Conservation (phyloP, 106 monocot species). For the Amphibolis antarctica region DNA sequence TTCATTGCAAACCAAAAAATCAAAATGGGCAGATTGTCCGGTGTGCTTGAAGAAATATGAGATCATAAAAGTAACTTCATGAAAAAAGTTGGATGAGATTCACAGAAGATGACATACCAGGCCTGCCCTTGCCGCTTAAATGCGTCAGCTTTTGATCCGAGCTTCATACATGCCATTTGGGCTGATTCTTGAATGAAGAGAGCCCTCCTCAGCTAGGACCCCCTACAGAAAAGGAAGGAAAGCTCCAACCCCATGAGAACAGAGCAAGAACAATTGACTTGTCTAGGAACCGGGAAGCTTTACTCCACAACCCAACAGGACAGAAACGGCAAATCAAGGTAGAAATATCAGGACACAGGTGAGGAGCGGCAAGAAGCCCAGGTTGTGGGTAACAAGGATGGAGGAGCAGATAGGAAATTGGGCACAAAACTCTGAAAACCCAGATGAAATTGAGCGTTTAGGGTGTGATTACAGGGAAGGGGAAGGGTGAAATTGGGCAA, state of each 20-base stretch:
- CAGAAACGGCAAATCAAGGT: background rate
- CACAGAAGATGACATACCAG: conserved; percentile 22
- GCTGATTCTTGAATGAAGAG: background rate
- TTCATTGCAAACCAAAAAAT: no score
- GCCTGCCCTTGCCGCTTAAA: conserved; percentile 36
- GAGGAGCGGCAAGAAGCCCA: background rate
- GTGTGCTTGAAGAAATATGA: background rate
- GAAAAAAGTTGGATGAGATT: background rate
- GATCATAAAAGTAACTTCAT: background rate
- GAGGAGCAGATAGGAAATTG: background rate
- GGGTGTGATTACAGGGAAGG: background rate
- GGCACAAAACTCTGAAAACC: background rate
- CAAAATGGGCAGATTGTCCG: background rate
- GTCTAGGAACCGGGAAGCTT: no score
- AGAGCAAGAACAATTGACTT: background rate
- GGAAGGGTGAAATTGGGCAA: background rate
- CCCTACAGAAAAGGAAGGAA: background rate
- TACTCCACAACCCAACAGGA: background rate
- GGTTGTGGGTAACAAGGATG: background rate
- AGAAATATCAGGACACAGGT: background rate
- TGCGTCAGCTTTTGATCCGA: conserved; percentile 32
- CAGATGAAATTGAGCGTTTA: conserved; percentile 1
- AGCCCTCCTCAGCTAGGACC: no score
- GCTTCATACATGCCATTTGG: conserved; percentile 25
- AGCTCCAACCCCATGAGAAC: no score